Conservation (phyloP, 1,139 yeast species). For the Yamadazyma trypodendri region DNA sequence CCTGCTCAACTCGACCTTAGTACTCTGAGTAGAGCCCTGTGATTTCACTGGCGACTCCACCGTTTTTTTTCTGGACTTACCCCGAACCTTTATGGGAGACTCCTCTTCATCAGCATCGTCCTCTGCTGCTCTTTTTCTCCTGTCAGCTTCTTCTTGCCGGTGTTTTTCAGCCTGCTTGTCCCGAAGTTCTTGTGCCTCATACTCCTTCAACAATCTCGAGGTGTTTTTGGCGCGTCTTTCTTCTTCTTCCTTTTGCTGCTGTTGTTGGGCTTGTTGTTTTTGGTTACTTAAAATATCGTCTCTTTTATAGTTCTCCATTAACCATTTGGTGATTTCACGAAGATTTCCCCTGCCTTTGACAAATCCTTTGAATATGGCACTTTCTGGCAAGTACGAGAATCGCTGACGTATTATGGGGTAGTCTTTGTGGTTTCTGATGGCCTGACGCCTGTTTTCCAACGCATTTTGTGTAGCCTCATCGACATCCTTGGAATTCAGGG, state of each 20-base stretch:
- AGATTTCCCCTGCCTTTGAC: conserved; percentile 59
- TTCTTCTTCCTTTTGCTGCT: conserved; percentile 19
- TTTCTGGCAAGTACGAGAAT: conserved; percentile 46
- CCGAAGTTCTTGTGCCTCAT: conserved; percentile 11
- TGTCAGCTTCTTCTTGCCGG: conserved; percentile 7
- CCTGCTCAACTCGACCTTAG: conserved; percentile 57
- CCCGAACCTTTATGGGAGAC: conserved; percentile 36
- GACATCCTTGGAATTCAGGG: conserved; percentile 4
- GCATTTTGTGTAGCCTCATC: conserved; percentile 27
- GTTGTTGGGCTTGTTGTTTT: conserved; percentile 19
- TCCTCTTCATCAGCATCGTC: conserved; percentile 13
- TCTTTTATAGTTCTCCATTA: conserved; percentile 36
- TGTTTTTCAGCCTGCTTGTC: conserved; percentile 11
- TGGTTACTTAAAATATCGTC: conserved; percentile 28
- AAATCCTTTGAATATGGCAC: conserved; percentile 60
- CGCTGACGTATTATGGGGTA: conserved; percentile 49
- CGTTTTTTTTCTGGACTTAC: conserved; percentile 30
- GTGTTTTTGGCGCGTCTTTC: conserved; percentile 13
- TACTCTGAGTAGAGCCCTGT: conserved; percentile 21
- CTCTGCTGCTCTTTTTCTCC: conserved; percentile 6
- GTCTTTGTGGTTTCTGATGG: conserved; percentile 42
- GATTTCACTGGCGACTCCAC: conserved; percentile 20
- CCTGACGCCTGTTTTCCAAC: conserved; percentile 38
- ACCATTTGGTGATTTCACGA: conserved; percentile 52
- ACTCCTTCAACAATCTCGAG: conserved; percentile 15